Evolutionary conservation across 108 stramenopile species (phyloP).

Genomic region (Cyclotella baltica): DNA sequence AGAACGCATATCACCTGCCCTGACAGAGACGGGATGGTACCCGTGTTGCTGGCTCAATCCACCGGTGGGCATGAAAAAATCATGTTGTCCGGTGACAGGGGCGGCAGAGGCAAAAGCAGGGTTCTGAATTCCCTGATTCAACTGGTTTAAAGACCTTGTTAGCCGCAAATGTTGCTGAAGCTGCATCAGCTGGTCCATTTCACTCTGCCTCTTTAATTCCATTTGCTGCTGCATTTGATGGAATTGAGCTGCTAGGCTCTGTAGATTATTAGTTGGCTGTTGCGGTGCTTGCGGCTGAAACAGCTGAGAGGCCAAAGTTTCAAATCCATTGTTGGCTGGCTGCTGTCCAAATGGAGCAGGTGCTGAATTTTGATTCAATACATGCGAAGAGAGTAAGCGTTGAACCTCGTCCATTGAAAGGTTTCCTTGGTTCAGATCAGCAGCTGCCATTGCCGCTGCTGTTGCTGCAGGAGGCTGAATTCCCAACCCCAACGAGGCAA

Average conservation of each 20-base stretch:
- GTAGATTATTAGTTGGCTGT: not conserved
- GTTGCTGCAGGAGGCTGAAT: not conserved
- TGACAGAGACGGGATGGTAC: not conserved
- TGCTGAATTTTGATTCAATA: not conserved
- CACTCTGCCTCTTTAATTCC: not conserved
- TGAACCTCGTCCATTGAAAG: not conserved
- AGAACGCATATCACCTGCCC: not conserved
- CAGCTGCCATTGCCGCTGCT: not conserved
- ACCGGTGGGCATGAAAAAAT: not conserved
- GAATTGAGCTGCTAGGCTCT: not conserved
- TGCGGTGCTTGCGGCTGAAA: not conserved
- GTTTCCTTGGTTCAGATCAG: not conserved
- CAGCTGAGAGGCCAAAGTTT: not conserved
- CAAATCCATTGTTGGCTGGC: not conserved
- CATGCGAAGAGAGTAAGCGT: not conserved
- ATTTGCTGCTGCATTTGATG: constrained; percentile 7
- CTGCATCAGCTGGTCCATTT: not conserved
- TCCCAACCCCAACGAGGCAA: not conserved
- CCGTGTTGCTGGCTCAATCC: not conserved
- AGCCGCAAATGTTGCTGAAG: not conserved
- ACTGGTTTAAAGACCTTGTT: no score
- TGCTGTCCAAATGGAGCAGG: no score
- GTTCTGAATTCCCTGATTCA: no score
- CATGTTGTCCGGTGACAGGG: not conserved
- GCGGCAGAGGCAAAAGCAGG: no score